Percentiles rank a stretch among this genome's conserved stretches.
These are phyloP conservation scores for Heliocybe sulcata DNA, from an alignment of 1,284 basidiomycete genomes.

Conservation along the genomic window DNA sequence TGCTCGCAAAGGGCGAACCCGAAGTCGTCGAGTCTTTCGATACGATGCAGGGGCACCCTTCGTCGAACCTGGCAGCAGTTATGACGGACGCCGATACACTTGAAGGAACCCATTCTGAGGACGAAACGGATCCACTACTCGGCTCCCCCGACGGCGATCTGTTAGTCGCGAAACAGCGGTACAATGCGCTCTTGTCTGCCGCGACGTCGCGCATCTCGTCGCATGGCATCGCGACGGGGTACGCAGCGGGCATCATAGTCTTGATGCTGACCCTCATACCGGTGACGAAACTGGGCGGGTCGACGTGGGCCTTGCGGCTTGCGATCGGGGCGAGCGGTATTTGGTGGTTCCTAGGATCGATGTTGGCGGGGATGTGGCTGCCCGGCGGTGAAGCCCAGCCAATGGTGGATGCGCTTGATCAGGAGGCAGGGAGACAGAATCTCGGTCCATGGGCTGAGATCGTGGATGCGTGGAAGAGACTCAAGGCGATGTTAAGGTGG, in stretches of 20 bases:
- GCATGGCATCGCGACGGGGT: conserved; percentile 78
- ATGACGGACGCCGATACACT: conserved; percentile 10
- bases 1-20: conserved; percentile 59
- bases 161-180: conserved; percentile 18
- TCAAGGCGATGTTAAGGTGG: conserved; percentile 64
- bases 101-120: conserved; percentile 6
- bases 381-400: conserved; percentile 28
- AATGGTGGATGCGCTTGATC: background rate
- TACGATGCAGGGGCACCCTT: conserved; percentile 14
- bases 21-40: conserved; percentile 44
- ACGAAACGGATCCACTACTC: conserved; percentile 6
- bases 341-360: conserved; percentile 80
- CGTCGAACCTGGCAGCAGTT: conserved; percentile 1
- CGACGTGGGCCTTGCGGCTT: conserved; percentile 67
- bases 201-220: conserved; percentile 78
- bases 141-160: conserved; percentile 4
- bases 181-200: conserved; percentile 51
- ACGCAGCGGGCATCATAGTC: conserved; percentile 67
- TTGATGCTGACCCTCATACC: conserved; percentile 69
- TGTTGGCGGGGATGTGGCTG: conserved; percentile 71
- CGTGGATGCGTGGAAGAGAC: conserved; percentile 54
- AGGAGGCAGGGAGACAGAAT: background rate
- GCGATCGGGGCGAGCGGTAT: conserved; percentile 76
- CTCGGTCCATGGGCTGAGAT: conserved; percentile 34
- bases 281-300: conserved; percentile 58